phyloP scores from a whole-genome alignment of 2,329 filamentous ascomycete species.

The Alternaria brassicicola region DNA sequence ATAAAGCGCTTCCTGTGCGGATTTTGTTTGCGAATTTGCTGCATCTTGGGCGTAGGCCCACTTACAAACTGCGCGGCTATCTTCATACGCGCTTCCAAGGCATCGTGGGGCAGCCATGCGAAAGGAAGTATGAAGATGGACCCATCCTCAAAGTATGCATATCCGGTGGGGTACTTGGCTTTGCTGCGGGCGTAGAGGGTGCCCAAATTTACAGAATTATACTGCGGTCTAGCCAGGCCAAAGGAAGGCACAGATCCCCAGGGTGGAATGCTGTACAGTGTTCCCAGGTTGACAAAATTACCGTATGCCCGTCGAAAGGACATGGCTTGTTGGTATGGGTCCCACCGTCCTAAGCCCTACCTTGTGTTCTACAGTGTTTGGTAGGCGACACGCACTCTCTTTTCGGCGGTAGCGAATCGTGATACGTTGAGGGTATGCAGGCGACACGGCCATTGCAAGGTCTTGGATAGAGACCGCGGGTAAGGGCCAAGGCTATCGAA shows the following conservation, averaged over 20 bases:
- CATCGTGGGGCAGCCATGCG: conserved; percentile 13
- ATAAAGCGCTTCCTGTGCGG: conserved; percentile 13
- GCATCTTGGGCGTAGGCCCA: conserved; percentile 15
- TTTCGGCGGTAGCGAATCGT: neutral
- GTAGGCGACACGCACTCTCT: neutral
- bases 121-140: conserved; percentile 23
- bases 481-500: conserved; percentile 4
- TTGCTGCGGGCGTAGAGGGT: conserved; percentile 9
- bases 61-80: conserved; percentile 18
- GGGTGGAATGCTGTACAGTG: conserved; percentile 14
- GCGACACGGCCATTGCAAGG: conserved; percentile 6
- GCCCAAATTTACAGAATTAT: conserved; percentile 23
- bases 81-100: conserved; percentile 26
- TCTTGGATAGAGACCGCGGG: conserved; percentile 3
- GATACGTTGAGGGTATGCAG: neutral
- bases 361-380: neutral
- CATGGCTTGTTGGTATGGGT: conserved; percentile 4
- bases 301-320: conserved; percentile 7
- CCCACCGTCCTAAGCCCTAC: neutral
- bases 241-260: neutral
- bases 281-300: conserved; percentile 22
- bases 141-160: conserved; percentile 34
- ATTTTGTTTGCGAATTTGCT: conserved; percentile 5
- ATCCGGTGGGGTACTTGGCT: conserved; percentile 7
- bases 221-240: neutral